Evolutionary conservation across 139 green algal genomes (phyloP), one percentile per base, ranked within the genome.

Genomic region (Chlamydomonas applanata): DNA sequence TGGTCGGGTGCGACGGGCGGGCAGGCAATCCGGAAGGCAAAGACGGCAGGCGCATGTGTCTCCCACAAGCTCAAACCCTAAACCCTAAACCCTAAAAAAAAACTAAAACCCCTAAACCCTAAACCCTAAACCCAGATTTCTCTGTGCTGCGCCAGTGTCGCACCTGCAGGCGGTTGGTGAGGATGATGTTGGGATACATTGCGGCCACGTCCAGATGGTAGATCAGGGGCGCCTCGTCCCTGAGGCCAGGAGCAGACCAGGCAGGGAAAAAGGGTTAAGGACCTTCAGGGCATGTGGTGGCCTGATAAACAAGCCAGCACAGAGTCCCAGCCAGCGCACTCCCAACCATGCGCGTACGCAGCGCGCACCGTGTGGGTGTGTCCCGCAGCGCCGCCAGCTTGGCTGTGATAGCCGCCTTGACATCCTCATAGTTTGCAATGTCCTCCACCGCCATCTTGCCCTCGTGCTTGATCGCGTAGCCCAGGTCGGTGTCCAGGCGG

Each of bases 121-220:
- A n/a, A n/a, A n/a, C n/a, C n/a, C n/a, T n/a, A n/a, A n/a, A n/a
- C n/a, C n/a, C n/a, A n/a, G n/a, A n/a, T n/a, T n/a, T n/a, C n/a
- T n/a, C n/a, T n/a, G n/a, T n/a, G n/a, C n/a, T n/a, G n/a, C n/a
- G n/a, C n/a, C n/a, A n/a, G n/a, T n/a, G n/a, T n/a, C 40, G 7
- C 40, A 49, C 40, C 40, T 49, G 40, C 66, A 89, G 80, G 32
- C 87, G 75, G 86, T 99, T 99, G 69, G 95, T 99, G 62, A 99
- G 91, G 82, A 99, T 99, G 89, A 99, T 99, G 89, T 98, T 98
- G 77, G 95, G 95, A 86, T 99, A 99, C 95, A 99, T 99, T 67
- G 95, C 95, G 0, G 95, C 94, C 40, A 99, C 95, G 77, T 99
- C 95, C 69, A 99, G 87, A 78, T 99, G 95, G 80, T 99, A 99